phyloP scores from a whole-genome alignment of 1,284 basidiomycete genomes.

The Puccinia horiana region DNA sequence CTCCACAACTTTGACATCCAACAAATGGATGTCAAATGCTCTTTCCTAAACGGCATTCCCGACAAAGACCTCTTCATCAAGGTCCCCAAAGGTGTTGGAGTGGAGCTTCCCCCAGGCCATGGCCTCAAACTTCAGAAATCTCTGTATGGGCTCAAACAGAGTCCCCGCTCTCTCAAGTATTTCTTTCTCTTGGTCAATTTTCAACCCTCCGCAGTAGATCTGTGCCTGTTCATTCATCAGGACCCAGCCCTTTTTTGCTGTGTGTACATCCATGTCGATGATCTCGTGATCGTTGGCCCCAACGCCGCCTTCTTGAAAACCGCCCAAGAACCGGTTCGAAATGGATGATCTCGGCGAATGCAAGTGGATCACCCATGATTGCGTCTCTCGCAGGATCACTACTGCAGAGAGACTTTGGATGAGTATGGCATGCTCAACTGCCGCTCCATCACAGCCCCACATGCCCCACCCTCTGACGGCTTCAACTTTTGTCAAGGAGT shows the following conservation, averaged over 20 bases:
- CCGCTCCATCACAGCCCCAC: background rate
- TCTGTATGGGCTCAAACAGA: slow-evolving; percentile 23
- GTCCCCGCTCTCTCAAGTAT: background rate
- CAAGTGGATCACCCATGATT: background rate
- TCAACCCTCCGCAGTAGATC: background rate
- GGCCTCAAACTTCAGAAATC: background rate
- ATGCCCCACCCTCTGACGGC: too few species aligned
- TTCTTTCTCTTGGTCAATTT: slow-evolving; percentile 8
- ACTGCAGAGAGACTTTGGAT: background rate
- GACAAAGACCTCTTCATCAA: slow-evolving; percentile 21
- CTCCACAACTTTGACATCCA: too few species aligned
- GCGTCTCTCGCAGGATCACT: background rate
- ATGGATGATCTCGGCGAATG: slow-evolving; percentile 1
- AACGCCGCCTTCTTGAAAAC: background rate
- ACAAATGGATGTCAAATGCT: slow-evolving; percentile 16
- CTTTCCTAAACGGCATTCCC: slow-evolving; percentile 5
- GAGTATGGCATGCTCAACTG: slow-evolving; percentile 7
- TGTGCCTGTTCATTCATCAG: slow-evolving; percentile 11
- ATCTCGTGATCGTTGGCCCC: slow-evolving; percentile 3
- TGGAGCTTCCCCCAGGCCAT: background rate
- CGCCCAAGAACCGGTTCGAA: background rate
- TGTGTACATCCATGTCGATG: background rate
- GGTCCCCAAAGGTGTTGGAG: background rate
- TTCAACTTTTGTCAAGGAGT: slow-evolving; percentile 12
- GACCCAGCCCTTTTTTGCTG: background rate